Evolutionary conservation across 495 filamentous ascomycete genomes (phyloP), one percentile per base, ranked within the genome.

Genomic region (Penicillium turbatum): DNA sequence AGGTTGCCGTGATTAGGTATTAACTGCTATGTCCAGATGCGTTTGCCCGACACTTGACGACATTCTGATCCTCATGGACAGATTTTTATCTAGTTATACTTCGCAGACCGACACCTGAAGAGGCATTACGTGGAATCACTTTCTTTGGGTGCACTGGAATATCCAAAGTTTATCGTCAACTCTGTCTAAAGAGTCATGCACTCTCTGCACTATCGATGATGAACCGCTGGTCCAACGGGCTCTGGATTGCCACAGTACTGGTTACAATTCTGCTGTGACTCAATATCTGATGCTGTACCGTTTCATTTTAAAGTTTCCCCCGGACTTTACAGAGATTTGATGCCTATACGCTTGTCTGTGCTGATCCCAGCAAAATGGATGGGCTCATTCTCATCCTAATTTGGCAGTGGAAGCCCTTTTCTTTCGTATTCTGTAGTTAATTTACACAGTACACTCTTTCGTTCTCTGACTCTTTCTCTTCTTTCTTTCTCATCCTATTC

Each of bases 61-160:
- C 47, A 49, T 49, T 49, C 47, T 49, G 47, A 49, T 39, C 46
- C 19, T 27, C 26, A 30, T 5, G 10, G 12, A 5, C 7, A 16
- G 10, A 4, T 31, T 17, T 13, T 24, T 24, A 4, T 24, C 21
- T 24, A 24, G 21, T 24, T 7, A 49, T 49, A 39, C 35, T 30
- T 39, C 10, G 21, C 26, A 31, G 47, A 15, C 47, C 35, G 35
- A 49, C 35, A 39, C 24, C 13, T 36, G 27, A 31, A 19, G 17
- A 10, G 36, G 35, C n/a, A 38, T 26, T n/a, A 30, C 6, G 7
- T 9, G 9, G 30, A 39, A 30, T 38, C 10, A 26, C 9, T 17
- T 13, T 29, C 6, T 31, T 29, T 9, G 12, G 11, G 17, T 19
- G 10, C 21, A 5, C 2, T 24, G 6, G 15, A 7, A 24, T 9